A percentile compares a stretch with the other conserved stretches of the same genome.
Conservation (phyloP, 192 early-diverging fungal species). For the Chytriomyces sp. region DNA sequence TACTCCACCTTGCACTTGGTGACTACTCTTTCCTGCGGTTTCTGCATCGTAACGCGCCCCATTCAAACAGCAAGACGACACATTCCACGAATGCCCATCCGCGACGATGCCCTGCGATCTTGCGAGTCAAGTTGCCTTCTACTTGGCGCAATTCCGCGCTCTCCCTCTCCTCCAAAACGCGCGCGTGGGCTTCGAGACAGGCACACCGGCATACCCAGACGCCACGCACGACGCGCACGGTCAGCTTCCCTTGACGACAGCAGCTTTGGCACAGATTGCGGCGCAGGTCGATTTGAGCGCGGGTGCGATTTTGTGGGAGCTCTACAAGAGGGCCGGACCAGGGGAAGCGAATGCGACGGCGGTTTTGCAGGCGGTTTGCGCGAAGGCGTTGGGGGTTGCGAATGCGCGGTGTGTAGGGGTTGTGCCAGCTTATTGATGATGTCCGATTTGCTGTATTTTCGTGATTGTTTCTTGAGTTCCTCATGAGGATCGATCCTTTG, state of each 20-base stretch:
- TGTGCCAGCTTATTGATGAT: too few relatives aligned
- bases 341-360: background rate
- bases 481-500: too few relatives aligned
- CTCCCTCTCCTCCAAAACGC: background rate
- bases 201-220: conserved; percentile 16
- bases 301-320: conserved; percentile 12
- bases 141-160: conserved; percentile 1
- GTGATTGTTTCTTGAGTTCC: too few relatives aligned
- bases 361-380: conserved; percentile 6
- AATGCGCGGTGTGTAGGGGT: too few relatives aligned
- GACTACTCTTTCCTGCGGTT: too few relatives aligned
- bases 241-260: too few relatives aligned
- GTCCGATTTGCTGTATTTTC: too few relatives aligned
- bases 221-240: background rate
- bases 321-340: conserved; percentile 8
- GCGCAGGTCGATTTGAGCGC: too few relatives aligned
- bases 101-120: background rate
- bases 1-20: background rate
- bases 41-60: too few relatives aligned
- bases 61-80: conserved; percentile 1
- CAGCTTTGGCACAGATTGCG: too few relatives aligned
- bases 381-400: background rate
- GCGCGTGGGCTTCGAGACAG: conserved; percentile 12
- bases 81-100: too few relatives aligned
- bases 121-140: conserved; percentile 16